Percentiles rank a stretch among this genome's conserved stretches.
Evolutionary conservation across 2,329 filamentous ascomycete species (phyloP).

Genomic region (Penicillium sp.): DNA sequence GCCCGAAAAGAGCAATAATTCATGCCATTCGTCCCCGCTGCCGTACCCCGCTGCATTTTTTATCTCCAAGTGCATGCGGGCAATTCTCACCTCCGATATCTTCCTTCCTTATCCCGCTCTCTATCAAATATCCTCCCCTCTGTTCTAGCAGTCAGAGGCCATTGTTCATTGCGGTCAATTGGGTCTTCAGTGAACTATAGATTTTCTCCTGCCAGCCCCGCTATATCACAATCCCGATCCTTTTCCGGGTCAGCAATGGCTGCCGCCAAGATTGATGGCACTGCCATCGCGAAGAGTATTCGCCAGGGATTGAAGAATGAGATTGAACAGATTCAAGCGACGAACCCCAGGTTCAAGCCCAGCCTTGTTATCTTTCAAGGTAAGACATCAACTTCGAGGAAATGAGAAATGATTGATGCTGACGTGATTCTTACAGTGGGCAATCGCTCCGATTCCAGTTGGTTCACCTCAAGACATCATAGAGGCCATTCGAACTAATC

Average conservation of each 20-base stretch:
- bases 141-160: conserved; percentile 17
- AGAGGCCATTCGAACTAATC: neutral
- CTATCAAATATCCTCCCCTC: conserved; percentile 10
- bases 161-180: conserved; percentile 16
- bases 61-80: conserved; percentile 21
- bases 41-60: conserved; percentile 25
- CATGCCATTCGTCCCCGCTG: conserved; percentile 25
- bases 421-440: conserved; percentile 60
- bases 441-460: conserved; percentile 87
- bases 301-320: conserved; percentile 75
- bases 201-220: conserved; percentile 19
- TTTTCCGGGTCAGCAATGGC: conserved; percentile 68
- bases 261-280: conserved; percentile 91
- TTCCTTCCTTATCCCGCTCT: conserved; percentile 14
- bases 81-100: conserved; percentile 20
- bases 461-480: conserved; percentile 35
- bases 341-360: conserved; percentile 83
- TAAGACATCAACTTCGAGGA: too few species aligned
- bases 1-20: conserved; percentile 26
- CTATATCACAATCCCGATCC: conserved; percentile 19
- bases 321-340: conserved; percentile 74
- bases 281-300: conserved; percentile 86
- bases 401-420: too few species aligned
- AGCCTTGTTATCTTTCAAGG: conserved; percentile 93
- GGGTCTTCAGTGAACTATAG: conserved; percentile 16